A percentile compares a stretch with the other conserved stretches of the same genome.
Conservation (phyloP, 2,329 filamentous ascomycete genomes). For the Emmonsiellopsis sp. region DNA sequence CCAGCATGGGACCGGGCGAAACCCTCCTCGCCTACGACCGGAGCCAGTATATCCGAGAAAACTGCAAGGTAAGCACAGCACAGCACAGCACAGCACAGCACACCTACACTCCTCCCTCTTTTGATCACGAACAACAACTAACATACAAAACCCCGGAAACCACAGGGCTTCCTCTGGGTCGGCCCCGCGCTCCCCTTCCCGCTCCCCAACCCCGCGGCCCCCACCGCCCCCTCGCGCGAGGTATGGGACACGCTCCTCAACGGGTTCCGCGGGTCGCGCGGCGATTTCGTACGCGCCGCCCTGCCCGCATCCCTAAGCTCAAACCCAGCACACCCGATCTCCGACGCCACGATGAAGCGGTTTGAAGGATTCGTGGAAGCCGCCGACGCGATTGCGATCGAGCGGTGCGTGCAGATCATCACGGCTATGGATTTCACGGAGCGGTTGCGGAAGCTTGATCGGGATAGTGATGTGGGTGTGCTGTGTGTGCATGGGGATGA, state of each 20-base stretch:
- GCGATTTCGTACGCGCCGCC: slow-evolving; percentile 13
- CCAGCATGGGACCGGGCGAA: slow-evolving; percentile 23
- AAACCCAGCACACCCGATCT: slow-evolving; percentile 10
- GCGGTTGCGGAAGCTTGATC: slow-evolving; percentile 12
- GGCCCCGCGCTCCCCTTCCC: slow-evolving; percentile 17
- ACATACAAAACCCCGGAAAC: neutral
- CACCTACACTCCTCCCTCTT: neutral
- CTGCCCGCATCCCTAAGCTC: slow-evolving; percentile 15
- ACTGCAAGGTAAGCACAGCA: slow-evolving; percentile 12
- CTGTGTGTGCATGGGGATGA: slow-evolving; percentile 20
- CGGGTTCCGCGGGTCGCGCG: slow-evolving; percentile 14
- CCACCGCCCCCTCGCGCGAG: slow-evolving; percentile 15
- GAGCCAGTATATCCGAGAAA: slow-evolving; percentile 12
- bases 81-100: neutral
- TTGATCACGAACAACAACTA: neutral
- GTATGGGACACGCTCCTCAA: slow-evolving; percentile 19
- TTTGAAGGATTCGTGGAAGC: slow-evolving; percentile 16
- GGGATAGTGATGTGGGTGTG: slow-evolving; percentile 11
- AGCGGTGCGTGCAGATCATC: slow-evolving; percentile 21
- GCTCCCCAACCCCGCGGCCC: slow-evolving; percentile 13
- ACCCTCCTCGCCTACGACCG: slow-evolving; percentile 17
- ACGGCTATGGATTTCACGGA: slow-evolving; percentile 17
- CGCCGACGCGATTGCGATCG: slow-evolving; percentile 19
- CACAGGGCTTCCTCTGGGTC: slow-evolving; percentile 18
- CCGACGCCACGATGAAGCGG: slow-evolving; percentile 12